phyloP scores from a whole-genome alignment of 306 rosid genomes.

The Ammopiptanthus mongolicus region DNA sequence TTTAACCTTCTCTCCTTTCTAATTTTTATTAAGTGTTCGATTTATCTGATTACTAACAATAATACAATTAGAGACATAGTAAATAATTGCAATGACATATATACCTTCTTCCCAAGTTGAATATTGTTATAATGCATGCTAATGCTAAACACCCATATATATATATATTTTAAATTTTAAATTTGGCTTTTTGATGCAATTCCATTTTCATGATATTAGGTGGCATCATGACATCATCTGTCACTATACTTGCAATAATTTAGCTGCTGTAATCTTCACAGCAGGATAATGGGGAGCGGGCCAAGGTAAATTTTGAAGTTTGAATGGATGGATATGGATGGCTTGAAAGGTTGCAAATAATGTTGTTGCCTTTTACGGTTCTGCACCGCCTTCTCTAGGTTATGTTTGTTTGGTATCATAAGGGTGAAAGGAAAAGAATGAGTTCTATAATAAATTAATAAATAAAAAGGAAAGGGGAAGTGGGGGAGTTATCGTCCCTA shows the following conservation, averaged over 20 bases:
- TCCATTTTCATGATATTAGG: conserved; percentile 26
- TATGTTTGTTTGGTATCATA: no score
- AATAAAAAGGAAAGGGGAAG: no score
- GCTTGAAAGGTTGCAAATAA: neutral
- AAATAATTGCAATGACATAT: neutral
- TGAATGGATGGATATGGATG: neutral
- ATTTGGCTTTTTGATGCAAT: neutral
- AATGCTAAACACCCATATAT: conserved; percentile 11
- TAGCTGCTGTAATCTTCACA: neutral
- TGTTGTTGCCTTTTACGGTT: conserved; percentile 14
- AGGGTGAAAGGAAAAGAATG: no score
- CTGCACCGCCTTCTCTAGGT: neutral
- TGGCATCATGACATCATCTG: conserved; percentile 9
- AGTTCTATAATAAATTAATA: no score
- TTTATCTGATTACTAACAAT: neutral
- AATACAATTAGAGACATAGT: neutral
- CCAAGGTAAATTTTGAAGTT: neutral
- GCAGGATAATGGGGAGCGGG: neutral
- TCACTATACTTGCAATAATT: conserved; percentile 14
- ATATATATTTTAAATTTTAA: no score
- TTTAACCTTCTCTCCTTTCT: neutral
- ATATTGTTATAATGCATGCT: neutral
- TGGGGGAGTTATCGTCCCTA: no score
- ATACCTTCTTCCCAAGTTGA: neutral
- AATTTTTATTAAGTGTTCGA: neutral